Conservation (phyloP, 495 filamentous ascomycete species). For the Rostrohypoxylon terebratum region DNA sequence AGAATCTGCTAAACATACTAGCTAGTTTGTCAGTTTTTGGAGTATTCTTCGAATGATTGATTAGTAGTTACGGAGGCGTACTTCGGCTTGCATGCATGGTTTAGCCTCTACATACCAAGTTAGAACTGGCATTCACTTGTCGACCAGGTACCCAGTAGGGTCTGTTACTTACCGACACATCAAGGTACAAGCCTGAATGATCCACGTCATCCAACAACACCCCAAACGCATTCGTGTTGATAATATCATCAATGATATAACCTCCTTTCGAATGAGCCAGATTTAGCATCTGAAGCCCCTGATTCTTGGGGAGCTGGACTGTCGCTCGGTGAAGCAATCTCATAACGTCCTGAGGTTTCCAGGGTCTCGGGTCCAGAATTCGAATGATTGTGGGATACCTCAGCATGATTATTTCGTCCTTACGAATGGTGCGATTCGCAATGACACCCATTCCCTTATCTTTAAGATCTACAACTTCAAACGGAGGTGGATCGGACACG, state of each 20-base stretch:
- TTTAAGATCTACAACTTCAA: constrained; percentile 47
- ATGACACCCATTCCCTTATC: constrained; percentile 52
- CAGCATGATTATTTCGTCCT: constrained; percentile 48
- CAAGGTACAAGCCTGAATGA: constrained; percentile 50
- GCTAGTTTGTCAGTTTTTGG: neutral
- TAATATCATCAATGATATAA: constrained; percentile 48
- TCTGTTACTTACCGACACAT: constrained; percentile 54
- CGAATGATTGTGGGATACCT: constrained; percentile 47
- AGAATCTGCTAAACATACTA: constrained; percentile 51
- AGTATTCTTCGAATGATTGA: neutral
- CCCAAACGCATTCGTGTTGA: constrained; percentile 54
- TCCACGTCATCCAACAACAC: constrained; percentile 41
- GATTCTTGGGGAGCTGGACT: constrained; percentile 38
- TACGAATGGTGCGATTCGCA: constrained; percentile 46
- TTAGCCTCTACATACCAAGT: constrained; percentile 46
- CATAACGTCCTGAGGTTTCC: constrained; percentile 40
- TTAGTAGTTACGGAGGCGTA: constrained; percentile 20
- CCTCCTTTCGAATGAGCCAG: constrained; percentile 42
- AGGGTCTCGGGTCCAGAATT: constrained; percentile 38
- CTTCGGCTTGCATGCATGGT: constrained; percentile 55
- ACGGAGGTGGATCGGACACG: constrained; percentile 24
- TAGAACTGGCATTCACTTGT: too few species aligned
- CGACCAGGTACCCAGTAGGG: too few species aligned
- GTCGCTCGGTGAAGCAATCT: constrained; percentile 44
- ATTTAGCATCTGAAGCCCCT: constrained; percentile 30